Conservation (phyloP, 2,329 filamentous ascomycete species). For the Juglanconis juglandina region DNA sequence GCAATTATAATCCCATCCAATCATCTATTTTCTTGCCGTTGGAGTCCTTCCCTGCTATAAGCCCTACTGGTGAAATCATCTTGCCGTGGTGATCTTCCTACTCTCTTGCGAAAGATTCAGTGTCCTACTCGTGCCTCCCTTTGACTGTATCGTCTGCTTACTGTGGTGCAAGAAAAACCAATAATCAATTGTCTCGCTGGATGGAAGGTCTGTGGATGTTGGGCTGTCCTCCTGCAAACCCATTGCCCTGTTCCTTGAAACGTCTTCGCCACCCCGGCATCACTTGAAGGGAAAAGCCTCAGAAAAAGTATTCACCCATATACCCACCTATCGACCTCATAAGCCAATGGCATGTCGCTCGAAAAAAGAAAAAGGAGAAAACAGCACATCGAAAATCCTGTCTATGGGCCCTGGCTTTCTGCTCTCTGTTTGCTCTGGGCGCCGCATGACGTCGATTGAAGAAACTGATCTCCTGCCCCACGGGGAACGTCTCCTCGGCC, state of each 20-base stretch:
- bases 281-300: neutral
- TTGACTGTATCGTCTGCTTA: no score
- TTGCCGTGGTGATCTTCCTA: no score
- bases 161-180: no score
- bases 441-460: slow-evolving; percentile 6
- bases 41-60: no score
- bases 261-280: neutral
- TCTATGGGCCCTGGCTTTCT: neutral
- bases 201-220: neutral
- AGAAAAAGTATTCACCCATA: neutral
- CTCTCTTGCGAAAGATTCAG: no score
- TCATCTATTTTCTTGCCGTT: no score
- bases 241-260: neutral
- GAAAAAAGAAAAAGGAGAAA: neutral
- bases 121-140: no score
- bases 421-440: neutral
- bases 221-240: neutral
- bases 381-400: neutral
- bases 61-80: no score
- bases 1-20: no score
- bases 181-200: no score
- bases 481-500: slow-evolving; percentile 9
- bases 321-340: neutral
- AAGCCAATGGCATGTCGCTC: neutral
- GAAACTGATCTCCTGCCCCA: slow-evolving; percentile 1